Conservation (phyloP, 1,139 yeast genomes). For the Suhomyces panamericanus region DNA sequence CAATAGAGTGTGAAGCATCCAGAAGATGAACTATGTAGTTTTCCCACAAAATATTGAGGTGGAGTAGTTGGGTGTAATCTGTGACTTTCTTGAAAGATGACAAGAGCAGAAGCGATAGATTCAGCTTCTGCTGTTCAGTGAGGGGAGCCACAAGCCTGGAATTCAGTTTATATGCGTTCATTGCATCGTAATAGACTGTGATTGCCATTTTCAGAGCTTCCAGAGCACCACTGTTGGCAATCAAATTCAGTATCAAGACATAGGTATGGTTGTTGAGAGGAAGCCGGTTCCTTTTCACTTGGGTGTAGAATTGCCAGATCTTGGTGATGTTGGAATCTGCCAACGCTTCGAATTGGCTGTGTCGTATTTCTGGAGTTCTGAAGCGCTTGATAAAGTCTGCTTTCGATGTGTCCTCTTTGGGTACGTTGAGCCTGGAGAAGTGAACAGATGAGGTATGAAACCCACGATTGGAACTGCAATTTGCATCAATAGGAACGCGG, state of each 20-base stretch:
- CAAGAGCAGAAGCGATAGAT: conserved; percentile 12
- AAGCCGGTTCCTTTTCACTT: conserved; percentile 4
- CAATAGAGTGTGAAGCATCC: conserved; percentile 6
- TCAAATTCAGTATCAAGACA: conserved; percentile 4
- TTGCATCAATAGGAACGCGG: too few species aligned
- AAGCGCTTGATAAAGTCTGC: conserved; percentile 1
- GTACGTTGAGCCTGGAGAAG: too few species aligned
- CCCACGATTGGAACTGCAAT: too few species aligned
- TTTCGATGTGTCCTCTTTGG: not conserved
- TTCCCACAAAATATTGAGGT: conserved; percentile 24
- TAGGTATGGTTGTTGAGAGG: conserved; percentile 4
- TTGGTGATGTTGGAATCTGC: not conserved
- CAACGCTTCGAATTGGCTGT: conserved; percentile 5
- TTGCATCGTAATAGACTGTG: conserved; percentile 16
- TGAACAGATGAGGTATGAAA: too few species aligned
- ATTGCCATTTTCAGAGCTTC: conserved; percentile 15
- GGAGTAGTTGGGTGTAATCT: conserved; percentile 20
- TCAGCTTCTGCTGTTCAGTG: conserved; percentile 11
- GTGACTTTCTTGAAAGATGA: conserved; percentile 14
- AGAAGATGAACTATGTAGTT: conserved; percentile 15
- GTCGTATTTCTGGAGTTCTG: conserved; percentile 7
- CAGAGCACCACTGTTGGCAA: conserved; percentile 2
- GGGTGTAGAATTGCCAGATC: conserved; percentile 7
- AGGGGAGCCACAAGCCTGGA: conserved; percentile 13
- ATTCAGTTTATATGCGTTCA: conserved; percentile 15